Base-by-base conservation (phyloP, 805 yeast genomes). In the Candida quercuum region DNA sequence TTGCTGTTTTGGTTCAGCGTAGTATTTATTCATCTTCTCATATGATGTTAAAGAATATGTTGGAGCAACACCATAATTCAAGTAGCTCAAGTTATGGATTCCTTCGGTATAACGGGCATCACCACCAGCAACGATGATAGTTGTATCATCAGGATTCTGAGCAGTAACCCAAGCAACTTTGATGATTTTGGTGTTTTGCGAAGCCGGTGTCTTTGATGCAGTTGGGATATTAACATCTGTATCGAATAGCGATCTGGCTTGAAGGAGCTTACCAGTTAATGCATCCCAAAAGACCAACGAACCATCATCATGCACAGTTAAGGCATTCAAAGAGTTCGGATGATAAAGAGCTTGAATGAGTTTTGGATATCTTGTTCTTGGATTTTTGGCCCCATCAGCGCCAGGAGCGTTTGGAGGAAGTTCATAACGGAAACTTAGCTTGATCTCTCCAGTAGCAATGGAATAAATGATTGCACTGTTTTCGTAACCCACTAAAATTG, bases 231-330 rank as follows among this genome's bases (percentile, higher is more conserved):
- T 81, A 8, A 87, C 74, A 38, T 76, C 73, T 3, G 77, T 66
- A 35, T 85, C 94, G 42, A 72, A 72, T 5, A 82, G 43, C 1
- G 85, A 72, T 47, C 97, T 72, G 1, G 96, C 93, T 37, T 79
- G 79, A 12, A 93, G 65, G 31, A 78, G 61, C 13, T 76, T 74
- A 1, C 94, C 96, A 26, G 79, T 79, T 23, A 78, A 71, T 1
- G 86, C 83, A 59, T 93, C 99, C 97, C 98, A 93, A 54, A 93
- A 93, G 2, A 78, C 95, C 26, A 93, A 52, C 0, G 94, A 74
- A 37, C 91, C 91, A 52, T 89, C 96, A 17, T 67, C 78, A 58
- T 91, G 94, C 3, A 78, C 72, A 0, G 96, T 81, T 16, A 85
- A 71, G 3, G 86, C 63, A 54, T 89, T 95, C 32, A 88, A 71